Conservation (phyloP, 495 filamentous ascomycete species). For the Pyrenula massariospora region DNA sequence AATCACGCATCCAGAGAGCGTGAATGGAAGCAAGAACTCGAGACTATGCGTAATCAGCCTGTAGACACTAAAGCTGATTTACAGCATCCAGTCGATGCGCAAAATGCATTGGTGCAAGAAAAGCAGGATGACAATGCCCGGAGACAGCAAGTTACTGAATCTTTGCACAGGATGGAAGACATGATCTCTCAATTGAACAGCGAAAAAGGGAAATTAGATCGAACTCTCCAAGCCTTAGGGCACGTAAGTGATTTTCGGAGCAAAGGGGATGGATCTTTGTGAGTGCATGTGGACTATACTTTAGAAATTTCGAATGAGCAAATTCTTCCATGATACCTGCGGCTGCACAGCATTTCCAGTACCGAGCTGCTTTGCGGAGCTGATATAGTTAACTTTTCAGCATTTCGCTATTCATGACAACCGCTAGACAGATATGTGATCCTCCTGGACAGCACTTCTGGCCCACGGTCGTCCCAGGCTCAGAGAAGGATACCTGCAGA, state of each 20-base stretch:
- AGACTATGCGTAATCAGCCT: background rate
- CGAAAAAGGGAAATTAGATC: background rate
- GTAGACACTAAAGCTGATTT: background rate
- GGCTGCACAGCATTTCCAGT: background rate
- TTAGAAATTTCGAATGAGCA: background rate
- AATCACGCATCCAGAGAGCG: background rate
- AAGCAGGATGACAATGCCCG: background rate
- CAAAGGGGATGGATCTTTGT: background rate
- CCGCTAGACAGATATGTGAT: background rate
- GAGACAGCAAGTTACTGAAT: background rate
- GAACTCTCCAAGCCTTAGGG: background rate
- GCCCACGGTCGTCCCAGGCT: background rate
- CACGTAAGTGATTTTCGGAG: background rate
- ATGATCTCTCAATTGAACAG: background rate
- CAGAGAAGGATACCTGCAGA: background rate
- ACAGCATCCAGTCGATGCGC: background rate
- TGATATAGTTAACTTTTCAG: background rate
- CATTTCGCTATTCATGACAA: background rate
- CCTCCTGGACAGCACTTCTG: background rate
- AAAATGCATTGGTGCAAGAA: background rate
- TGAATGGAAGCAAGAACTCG: background rate
- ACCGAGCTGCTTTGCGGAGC: background rate
- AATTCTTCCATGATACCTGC: background rate
- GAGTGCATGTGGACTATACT: background rate
- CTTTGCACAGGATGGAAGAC: background rate